Evolutionary conservation across 2,329 filamentous ascomycete genomes (phyloP).

Genomic region (Fusarium humuli): DNA sequence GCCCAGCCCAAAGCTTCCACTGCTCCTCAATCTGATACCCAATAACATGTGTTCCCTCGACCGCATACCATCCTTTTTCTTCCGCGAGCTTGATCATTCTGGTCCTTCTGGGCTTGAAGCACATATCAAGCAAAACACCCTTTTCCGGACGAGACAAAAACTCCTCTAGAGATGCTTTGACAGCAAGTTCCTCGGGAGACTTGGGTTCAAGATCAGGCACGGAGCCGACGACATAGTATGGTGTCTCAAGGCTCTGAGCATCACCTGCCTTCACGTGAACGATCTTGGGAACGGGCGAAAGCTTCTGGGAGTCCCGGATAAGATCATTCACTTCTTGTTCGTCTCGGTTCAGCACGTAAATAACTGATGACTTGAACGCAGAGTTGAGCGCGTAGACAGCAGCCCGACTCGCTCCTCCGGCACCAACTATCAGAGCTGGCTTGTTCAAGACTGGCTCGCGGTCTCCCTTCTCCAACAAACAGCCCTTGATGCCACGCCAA

Average conservation of each 20-base stretch:
- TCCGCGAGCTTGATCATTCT: conserved; percentile 18
- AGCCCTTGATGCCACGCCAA: conserved; percentile 5
- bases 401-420: conserved; percentile 11
- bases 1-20: conserved; percentile 10
- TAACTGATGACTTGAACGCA: conserved; percentile 5
- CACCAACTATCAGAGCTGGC: conserved; percentile 8
- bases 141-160: background rate
- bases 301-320: background rate
- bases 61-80: conserved; percentile 2
- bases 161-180: background rate
- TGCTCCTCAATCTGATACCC: conserved; percentile 16
- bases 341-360: conserved; percentile 7
- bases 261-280: conserved; percentile 2
- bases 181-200: background rate
- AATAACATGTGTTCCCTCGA: conserved; percentile 14
- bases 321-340: background rate
- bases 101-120: conserved; percentile 11
- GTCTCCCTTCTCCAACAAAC: background rate
- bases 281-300: background rate
- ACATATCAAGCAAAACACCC: conserved; percentile 16
- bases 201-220: conserved; percentile 3
- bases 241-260: background rate
- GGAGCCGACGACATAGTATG: conserved; percentile 1
- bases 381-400: conserved; percentile 11
- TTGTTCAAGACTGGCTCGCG: conserved; percentile 8